These are phyloP conservation scores for Neurospora cerealis DNA, from an alignment of 495 filamentous ascomycete genomes.

Conservation along the genomic window DNA sequence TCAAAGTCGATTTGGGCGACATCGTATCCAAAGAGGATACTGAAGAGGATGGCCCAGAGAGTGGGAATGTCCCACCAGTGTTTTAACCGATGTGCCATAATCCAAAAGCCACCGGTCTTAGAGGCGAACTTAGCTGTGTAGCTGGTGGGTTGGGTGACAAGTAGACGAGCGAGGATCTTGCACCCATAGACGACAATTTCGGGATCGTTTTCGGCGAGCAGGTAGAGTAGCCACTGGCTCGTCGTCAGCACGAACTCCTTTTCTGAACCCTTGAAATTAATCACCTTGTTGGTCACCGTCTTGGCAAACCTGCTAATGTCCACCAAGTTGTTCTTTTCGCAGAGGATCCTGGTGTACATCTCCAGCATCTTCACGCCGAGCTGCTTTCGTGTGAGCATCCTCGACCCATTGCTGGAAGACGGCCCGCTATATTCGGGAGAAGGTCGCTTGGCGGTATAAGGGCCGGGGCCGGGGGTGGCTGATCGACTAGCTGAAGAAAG, in stretches of 20 bases:
- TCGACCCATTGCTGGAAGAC: constrained; percentile 9
- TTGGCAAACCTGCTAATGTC: constrained; percentile 82
- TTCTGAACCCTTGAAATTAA: constrained; percentile 18
- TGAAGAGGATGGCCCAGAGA: constrained; percentile 84
- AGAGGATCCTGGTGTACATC: constrained; percentile 77
- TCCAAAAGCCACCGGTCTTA: constrained; percentile 75
- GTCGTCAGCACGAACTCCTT: constrained; percentile 30
- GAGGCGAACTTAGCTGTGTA: constrained; percentile 79
- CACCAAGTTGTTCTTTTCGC: constrained; percentile 52
- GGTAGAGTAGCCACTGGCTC: constrained; percentile 81
- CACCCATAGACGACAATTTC: constrained; percentile 72
- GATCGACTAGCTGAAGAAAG: constrained; percentile 28
- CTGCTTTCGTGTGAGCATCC: constrained; percentile 42
- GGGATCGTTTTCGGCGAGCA: constrained; percentile 78
- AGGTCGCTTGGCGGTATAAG: constrained; percentile 19
- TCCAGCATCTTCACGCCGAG: constrained; percentile 68
- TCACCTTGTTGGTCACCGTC: constrained; percentile 92
- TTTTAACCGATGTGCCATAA: constrained; percentile 71
- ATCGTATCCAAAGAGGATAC: constrained; percentile 77
- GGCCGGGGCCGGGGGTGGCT: constrained; percentile 21
- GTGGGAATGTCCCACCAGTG: constrained; percentile 81
- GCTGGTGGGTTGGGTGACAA: constrained; percentile 64
- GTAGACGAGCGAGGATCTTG: constrained; percentile 78
- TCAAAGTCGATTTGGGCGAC: constrained; percentile 65
- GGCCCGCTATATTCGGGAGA: constrained; percentile 17